Percentiles rank a stretch among this genome's conserved stretches.
Conservation (phyloP, 108 stramenopile species). For the Fistulifera pelliculosa region DNA sequence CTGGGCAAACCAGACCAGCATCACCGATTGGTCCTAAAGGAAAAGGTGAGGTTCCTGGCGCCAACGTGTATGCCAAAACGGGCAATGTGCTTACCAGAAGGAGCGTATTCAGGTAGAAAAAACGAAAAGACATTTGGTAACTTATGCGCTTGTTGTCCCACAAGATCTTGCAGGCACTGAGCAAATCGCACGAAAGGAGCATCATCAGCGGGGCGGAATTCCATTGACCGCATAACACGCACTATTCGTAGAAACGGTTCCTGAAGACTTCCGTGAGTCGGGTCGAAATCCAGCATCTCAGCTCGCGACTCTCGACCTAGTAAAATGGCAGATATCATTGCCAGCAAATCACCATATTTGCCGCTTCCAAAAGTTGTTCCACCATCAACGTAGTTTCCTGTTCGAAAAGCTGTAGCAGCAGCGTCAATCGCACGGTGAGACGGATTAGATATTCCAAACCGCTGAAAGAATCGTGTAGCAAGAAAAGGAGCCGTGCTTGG, state of each 20-base stretch:
- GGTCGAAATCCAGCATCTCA: constrained; percentile 34
- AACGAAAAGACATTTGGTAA: constrained; percentile 51
- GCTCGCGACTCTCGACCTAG: constrained; percentile 45
- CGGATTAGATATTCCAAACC: constrained; percentile 60
- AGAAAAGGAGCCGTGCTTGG: constrained; percentile 46
- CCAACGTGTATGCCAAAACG: background rate
- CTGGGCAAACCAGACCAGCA: constrained; percentile 32
- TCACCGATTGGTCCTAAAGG: constrained; percentile 19
- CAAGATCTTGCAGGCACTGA: constrained; percentile 5
- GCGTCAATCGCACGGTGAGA: constrained; percentile 36
- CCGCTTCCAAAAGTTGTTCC: constrained; percentile 27
- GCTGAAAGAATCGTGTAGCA: constrained; percentile 40
- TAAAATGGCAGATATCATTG: constrained; percentile 39
- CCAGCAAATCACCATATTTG: constrained; percentile 44
- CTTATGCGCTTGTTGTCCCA: constrained; percentile 8
- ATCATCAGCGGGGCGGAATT: constrained; percentile 21
- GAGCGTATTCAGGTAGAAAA: constrained; percentile 36
- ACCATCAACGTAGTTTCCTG: constrained; percentile 23
- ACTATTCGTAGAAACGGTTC: constrained; percentile 52
- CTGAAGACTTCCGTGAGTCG: constrained; percentile 36
- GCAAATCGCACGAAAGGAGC: background rate
- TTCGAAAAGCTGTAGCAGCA: constrained; percentile 41
- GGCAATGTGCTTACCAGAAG: constrained; percentile 14
- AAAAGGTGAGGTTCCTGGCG: background rate
- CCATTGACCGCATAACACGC: constrained; percentile 40